Evolutionary conservation across 1,284 basidiomycete genomes (phyloP), one percentile per base, ranked within the genome.

Genomic region (Kwoniella shivajii): DNA sequence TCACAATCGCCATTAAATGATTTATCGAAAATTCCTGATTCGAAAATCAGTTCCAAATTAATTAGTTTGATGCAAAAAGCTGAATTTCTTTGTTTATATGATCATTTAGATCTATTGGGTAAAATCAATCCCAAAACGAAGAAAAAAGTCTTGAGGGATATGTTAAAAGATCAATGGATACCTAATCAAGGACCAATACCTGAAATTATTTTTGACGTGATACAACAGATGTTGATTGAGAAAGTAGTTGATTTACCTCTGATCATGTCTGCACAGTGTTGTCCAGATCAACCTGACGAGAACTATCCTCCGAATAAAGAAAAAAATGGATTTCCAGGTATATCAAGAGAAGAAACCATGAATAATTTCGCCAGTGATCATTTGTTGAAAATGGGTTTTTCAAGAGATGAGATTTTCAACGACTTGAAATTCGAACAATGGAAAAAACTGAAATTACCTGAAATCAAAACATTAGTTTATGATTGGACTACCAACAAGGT

Each of bases 111-210:
- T 29, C 6, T 38, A 13, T 30, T 47, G 3, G 13, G 20, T 13
- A 30, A 47, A 47, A 47, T 47, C 1, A 30, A 30, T 22, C 38
- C 13, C 6, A 33, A 24, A 20, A n/a, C 46, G n/a, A 20, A 24
- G 14, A 27, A 30, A 41, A 30, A 55, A 18, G 18, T 44, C 2
- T 34, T 43, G 24, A 27, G 22, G 7, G 22, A 31, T 27, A 44
- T 33, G 11, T 22, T 43, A 38, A 34, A 43, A 26, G 41, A 59
- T 39, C 30, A 27, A 24, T 48, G 45, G 36, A 44, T 59, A 29
- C 43, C 43, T 37, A 34, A 38, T 5, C 30, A 46, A 3, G 57
- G 57, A 26, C 34, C 51, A 14, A 51, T 59, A 5, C 57, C 57
- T 6, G n/a, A 38, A 18, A 20, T 50, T 5, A 42, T 59, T 10